Conservation (phyloP, 2,329 filamentous ascomycete species). For the Pseudogymnoascus destructans region DNA sequence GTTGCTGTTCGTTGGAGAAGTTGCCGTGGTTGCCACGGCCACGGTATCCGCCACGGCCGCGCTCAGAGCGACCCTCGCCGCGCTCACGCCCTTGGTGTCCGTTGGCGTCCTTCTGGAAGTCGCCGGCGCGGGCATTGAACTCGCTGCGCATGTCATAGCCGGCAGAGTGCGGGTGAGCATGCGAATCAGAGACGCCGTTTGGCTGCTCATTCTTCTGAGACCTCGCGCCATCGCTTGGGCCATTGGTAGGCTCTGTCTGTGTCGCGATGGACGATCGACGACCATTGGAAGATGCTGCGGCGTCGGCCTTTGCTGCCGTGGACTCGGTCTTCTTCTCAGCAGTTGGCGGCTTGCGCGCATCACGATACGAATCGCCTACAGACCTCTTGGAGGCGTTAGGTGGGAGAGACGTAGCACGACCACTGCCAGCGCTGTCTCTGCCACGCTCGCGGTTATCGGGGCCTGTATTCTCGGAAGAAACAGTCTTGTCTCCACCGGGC, state of each 20-base stretch:
- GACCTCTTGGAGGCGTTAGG: constrained; percentile 20
- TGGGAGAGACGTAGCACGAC: constrained; percentile 23
- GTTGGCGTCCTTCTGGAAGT: constrained; percentile 21
- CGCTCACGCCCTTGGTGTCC: constrained; percentile 24
- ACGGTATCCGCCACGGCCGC: constrained; percentile 33
- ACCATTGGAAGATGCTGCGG: constrained; percentile 20
- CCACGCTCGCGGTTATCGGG: constrained; percentile 18
- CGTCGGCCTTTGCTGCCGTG: constrained; percentile 17
- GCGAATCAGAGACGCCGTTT: constrained; percentile 18
- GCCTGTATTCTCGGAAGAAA: constrained; percentile 11
- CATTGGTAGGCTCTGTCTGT: constrained; percentile 24
- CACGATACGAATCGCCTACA: constrained; percentile 16
- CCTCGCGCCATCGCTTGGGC: constrained; percentile 13
- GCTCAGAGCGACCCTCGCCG: constrained; percentile 29
- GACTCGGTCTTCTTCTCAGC: background rate
- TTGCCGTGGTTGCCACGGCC: constrained; percentile 30
- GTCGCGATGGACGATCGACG: constrained; percentile 24
- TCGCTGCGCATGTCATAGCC: constrained; percentile 24
- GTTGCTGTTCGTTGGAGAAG: constrained; percentile 25
- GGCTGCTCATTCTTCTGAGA: constrained; percentile 16
- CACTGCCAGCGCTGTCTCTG: constrained; percentile 14
- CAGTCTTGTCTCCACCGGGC: constrained; percentile 21
- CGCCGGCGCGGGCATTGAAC: constrained; percentile 18
- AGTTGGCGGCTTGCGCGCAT: constrained; percentile 14
- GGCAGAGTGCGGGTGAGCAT: constrained; percentile 16